A percentile compares a stretch with the other conserved stretches of the same genome.
Evolutionary conservation across 495 filamentous ascomycete genomes (phyloP).

Genomic region (Xylaria flabelliformis): DNA sequence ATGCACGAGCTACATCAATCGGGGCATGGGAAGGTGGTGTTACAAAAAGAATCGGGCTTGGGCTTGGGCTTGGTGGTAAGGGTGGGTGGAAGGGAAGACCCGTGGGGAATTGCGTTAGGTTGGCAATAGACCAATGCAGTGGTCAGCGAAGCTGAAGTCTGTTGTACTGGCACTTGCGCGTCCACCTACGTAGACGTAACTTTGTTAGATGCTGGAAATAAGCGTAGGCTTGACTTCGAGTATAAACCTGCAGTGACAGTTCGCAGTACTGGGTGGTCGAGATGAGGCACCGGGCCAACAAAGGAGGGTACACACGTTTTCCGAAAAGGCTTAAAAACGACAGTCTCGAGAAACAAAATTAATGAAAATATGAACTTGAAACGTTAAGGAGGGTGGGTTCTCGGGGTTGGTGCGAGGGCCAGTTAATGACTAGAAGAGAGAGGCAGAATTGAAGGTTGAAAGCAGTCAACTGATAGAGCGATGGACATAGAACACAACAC

Average conservation of each 20-base stretch:
- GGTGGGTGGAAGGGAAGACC: conserved; percentile 3
- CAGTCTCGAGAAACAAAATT: not conserved
- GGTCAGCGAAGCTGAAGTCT: conserved; percentile 11
- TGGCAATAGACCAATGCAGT: conserved; percentile 1
- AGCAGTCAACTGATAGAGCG: not conserved
- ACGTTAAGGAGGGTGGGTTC: conserved; percentile 20
- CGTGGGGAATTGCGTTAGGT: not conserved
- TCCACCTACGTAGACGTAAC: conserved; percentile 17
- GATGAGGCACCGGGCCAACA: conserved; percentile 14
- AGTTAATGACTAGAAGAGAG: not conserved
- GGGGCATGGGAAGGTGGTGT: not conserved
- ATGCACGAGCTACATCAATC: not conserved
- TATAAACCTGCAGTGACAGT: conserved; percentile 7
- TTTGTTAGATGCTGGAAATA: conserved; percentile 1
- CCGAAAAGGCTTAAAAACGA: not conserved
- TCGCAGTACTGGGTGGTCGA: not conserved
- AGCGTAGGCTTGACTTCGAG: conserved; percentile 9
- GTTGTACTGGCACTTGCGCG: conserved; percentile 12
- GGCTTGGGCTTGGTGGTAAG: conserved; percentile 2
- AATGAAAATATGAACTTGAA: not conserved
- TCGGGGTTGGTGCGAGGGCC: conserved; percentile 6
- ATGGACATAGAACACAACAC: not conserved
- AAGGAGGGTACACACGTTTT: conserved; percentile 14
- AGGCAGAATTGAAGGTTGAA: not conserved
- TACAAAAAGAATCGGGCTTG: not conserved